Evolutionary conservation across 2,329 filamentous ascomycete species (phyloP), one percentile per base, ranked within the genome.

Genomic region (Cercospora sp.): DNA sequence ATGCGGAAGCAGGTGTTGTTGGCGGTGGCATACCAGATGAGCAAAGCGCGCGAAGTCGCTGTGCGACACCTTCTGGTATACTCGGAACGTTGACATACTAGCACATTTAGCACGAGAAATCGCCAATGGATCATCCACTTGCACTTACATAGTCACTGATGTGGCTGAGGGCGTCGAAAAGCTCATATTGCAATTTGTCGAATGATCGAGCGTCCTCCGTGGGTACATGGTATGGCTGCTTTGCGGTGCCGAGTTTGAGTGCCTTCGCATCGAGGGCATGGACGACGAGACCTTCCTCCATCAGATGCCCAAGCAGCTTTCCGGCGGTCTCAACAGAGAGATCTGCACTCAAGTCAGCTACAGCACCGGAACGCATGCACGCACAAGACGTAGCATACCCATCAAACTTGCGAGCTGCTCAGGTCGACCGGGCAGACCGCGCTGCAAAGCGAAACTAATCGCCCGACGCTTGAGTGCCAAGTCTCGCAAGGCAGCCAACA

Each of bases 101-200:
- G 18, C 30, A n/a, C 18, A 8, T n/a, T 69, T 30, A 69, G 53
- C 53, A 42, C 3, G 53, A 58, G 2, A 7, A 30, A 51, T n/a
- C n/a, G 1, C 26, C 12, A 23, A 20, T 18, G 23, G 5, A 55
- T 16, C 23, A 4, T 8, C 12, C 2, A 9, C 5, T 53, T n/a
- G 12, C 9, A 69, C 70, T 67, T 66, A 75, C 74, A 45, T 70
- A 68, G 48, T 70, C 59, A 42, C 67, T 67, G 39, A 77, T 66
- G 45, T 71, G 64, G n/a, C 60, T 61, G 30, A 74, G 64, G 2
- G 76, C 75, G 63, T 77, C 69, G 65, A 77, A 77, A 3, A 76
- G 70, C 10, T 63, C 66, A 20, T 66, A 58, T 16, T 76, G 66
- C 70, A 77, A 73, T 42, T 63, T 67, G 10, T 74, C 67, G 60